phyloP scores from a whole-genome alignment of 768 basidiomycete genomes.

The Boletus rubropictus region DNA sequence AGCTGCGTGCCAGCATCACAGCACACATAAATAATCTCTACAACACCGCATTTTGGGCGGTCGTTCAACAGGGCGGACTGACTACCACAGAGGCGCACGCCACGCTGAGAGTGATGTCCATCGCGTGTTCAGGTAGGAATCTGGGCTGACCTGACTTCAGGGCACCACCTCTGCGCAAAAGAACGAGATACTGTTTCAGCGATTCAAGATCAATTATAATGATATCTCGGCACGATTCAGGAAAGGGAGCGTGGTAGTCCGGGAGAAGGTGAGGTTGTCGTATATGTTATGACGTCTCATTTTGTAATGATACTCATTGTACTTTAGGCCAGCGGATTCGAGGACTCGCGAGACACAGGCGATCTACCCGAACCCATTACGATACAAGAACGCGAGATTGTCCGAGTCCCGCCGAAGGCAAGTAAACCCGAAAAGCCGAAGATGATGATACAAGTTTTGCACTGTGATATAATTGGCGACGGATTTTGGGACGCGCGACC shows the following conservation, averaged over 20 bases:
- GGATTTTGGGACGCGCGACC: constrained; percentile 71
- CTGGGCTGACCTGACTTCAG: constrained; percentile 37
- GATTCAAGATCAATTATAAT: constrained; percentile 88
- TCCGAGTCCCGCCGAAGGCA: constrained; percentile 17
- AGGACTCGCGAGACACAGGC: not conserved
- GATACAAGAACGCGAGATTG: not conserved
- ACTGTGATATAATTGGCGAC: constrained; percentile 81
- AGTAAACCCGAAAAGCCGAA: constrained; percentile 33
- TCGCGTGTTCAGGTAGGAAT: not conserved
- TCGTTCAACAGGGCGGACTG: constrained; percentile 78
- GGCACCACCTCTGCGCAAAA: constrained; percentile 87
- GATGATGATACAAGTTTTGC: constrained; percentile 52
- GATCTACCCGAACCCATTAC: not conserved
- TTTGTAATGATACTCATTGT: not conserved
- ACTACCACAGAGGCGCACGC: constrained; percentile 78
- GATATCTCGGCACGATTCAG: constrained; percentile 61
- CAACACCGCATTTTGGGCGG: constrained; percentile 94
- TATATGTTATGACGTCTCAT: not conserved
- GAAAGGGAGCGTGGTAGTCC: constrained; percentile 81
- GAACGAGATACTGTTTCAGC: constrained; percentile 82
- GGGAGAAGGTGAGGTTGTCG: constrained; percentile 48
- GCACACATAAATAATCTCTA: constrained; percentile 98
- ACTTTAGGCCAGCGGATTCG: constrained; percentile 8
- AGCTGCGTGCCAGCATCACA: constrained; percentile 32
- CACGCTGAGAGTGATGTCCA: constrained; percentile 54